Evolutionary conservation across 768 basidiomycete species (phyloP).

Genomic region (Trametes cubensis): DNA sequence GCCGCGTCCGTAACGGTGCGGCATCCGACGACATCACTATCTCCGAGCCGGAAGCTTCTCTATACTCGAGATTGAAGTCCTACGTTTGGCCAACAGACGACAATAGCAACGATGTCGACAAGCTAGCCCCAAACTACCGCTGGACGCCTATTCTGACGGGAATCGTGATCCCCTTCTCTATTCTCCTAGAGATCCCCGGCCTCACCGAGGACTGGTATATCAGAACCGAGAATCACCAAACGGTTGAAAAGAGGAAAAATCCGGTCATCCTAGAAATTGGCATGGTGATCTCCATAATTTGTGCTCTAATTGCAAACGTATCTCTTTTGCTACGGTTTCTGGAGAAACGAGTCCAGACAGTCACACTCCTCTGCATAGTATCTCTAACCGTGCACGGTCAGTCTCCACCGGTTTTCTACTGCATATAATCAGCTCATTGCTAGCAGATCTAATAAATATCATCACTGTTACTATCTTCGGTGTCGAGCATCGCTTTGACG

Average conservation of each 20-base stretch:
- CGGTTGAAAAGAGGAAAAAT: conserved; percentile 54
- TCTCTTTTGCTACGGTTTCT: conserved; percentile 72
- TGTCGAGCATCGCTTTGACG: conserved; percentile 57
- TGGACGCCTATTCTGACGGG: conserved; percentile 67
- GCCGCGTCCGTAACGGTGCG: neutral
- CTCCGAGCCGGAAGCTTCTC: neutral
- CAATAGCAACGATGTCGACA: conserved; percentile 11
- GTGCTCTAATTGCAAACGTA: conserved; percentile 67
- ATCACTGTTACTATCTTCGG: conserved; percentile 61
- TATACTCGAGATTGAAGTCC: conserved; percentile 10
- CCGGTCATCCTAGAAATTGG: conserved; percentile 61
- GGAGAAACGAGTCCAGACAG: conserved; percentile 62
- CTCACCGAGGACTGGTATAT: conserved; percentile 78
- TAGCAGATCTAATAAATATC: conserved; percentile 70
- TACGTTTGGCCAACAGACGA: conserved; percentile 19
- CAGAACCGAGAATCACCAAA: conserved; percentile 48
- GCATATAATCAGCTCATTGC: neutral
- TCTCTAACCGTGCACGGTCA: conserved; percentile 73
- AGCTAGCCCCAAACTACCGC: conserved; percentile 60
- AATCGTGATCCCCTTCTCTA: conserved; percentile 71
- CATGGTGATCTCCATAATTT: conserved; percentile 66
- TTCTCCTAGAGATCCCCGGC: conserved; percentile 82
- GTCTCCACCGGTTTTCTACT: conserved; percentile 25
- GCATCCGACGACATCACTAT: conserved; percentile 6
- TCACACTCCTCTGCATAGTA: conserved; percentile 65